Base-by-base conservation (phyloP, 1,284 basidiomycete species). In the Amylostereum areolatum region DNA sequence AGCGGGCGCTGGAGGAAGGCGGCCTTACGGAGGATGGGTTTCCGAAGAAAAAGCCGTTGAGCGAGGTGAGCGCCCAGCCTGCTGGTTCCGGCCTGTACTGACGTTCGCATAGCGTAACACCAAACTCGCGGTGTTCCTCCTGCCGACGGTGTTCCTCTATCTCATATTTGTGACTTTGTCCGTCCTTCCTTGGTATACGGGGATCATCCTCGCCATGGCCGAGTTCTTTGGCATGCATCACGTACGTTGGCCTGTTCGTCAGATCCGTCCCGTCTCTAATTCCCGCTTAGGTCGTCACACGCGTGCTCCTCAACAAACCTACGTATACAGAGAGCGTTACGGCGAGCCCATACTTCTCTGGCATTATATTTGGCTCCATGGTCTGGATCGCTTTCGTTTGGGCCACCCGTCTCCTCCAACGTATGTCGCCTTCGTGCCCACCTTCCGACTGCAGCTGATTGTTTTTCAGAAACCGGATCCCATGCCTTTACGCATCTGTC, bases 141-240 rank as follows among this genome's bases (percentile, higher is more conserved):
- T 95, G 27, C 94, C 95, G 3, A 82, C 84, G 0, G 53, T 92
- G 51, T 86, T 87, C 57, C 75, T 97, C 57, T 89, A 83, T 56
- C 65, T 90, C 54, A 88, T 93, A 54, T 95, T 97, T 64, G 82
- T 78, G 62, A 92, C 89, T 4, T 72, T 97, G 50, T 79, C 81
- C 41, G 77, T 87, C 45, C 70, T 97, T 18, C 92, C 94, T 29
- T 94, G 92, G 85, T 98, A 94, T 69, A 88, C 89, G 2, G 91
- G 88, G 3, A 67, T 93, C 33, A 75, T 93, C 12, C 78, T 97
- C 43, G 86, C 89, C 0, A 72, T 87, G 57, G 92, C 86, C 0
- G 83, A 92, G 57, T 92, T 95, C 67, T 93, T 92, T 59, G 87
- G 79, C 35, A 92, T 96, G 87, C 94, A 97, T 62, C 88, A 97